These are phyloP conservation scores for Paramecium sexaurelia DNA, from an alignment of 73 alveolate species.

Conservation along the genomic window DNA sequence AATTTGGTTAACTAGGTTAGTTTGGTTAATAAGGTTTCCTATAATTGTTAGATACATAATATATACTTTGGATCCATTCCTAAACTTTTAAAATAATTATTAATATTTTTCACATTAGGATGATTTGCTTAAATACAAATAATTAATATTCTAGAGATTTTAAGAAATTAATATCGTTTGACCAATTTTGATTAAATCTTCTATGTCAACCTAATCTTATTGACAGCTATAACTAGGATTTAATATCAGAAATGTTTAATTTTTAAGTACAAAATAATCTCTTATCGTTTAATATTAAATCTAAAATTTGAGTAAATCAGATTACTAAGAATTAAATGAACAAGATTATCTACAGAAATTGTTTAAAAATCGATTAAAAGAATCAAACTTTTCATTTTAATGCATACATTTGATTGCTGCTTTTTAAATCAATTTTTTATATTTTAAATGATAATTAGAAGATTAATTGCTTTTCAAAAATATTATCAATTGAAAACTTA, in stretches of 20 bases:
- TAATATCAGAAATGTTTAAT: neutral
- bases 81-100: neutral
- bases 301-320: neutral
- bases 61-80: slow-evolving; percentile 33
- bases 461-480: neutral
- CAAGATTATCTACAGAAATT: neutral
- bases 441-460: neutral
- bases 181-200: slow-evolving; percentile 18
- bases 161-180: neutral
- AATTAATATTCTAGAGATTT: neutral
- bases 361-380: neutral
- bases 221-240: neutral
- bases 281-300: too few relatives aligned
- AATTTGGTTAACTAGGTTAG: neutral
- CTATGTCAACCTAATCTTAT: neutral
- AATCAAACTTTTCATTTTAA: neutral
- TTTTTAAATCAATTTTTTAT: neutral
- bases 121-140: slow-evolving; percentile 1
- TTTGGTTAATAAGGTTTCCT: neutral
- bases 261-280: neutral
- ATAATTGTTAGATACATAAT: neutral
- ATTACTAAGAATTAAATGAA: neutral
- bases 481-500: neutral
- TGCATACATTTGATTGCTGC: neutral
- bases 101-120: slow-evolving; percentile 41